phyloP scores from a whole-genome alignment of 306 rosid species.

The Ziziphus jujuba region DNA sequence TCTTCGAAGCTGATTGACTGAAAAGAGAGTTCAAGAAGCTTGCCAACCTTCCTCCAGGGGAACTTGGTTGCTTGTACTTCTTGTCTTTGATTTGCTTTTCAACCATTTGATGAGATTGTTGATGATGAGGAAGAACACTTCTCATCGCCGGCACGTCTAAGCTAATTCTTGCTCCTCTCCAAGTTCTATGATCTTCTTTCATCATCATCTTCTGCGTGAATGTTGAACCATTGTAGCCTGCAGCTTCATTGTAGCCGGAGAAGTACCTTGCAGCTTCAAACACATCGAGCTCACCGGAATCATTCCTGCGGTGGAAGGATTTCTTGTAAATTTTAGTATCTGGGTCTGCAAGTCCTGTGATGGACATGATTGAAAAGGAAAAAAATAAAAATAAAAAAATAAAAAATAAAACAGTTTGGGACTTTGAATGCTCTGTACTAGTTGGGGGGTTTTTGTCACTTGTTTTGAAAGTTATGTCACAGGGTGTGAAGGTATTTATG shows the following conservation, averaged over 20 bases:
- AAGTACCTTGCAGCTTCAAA: constrained; percentile 89
- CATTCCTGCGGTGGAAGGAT: constrained; percentile 64
- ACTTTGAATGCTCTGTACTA: not conserved
- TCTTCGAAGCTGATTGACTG: constrained; percentile 81
- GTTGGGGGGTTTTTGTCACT: not conserved
- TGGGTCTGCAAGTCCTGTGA: constrained; percentile 52
- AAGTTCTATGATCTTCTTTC: constrained; percentile 47
- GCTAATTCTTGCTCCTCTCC: constrained; percentile 74
- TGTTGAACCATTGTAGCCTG: constrained; percentile 28
- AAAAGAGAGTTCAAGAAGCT: constrained; percentile 92
- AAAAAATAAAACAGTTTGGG: not conserved
- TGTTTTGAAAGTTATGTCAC: constrained; percentile 24
- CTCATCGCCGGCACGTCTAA: constrained; percentile 77
- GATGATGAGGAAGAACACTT: constrained; percentile 53
- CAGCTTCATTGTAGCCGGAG: constrained; percentile 77
- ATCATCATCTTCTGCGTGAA: constrained; percentile 51
- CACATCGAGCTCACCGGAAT: constrained; percentile 82
- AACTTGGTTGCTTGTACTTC: constrained; percentile 85
- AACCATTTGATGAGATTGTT: constrained; percentile 36
- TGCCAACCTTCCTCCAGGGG: constrained; percentile 91
- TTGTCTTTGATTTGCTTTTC: constrained; percentile 66
- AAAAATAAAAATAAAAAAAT: no score
- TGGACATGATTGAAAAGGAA: constrained; percentile 50
- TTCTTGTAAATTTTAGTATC: constrained; percentile 58
- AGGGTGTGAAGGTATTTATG: constrained; percentile 23